Evolutionary conservation across 768 basidiomycete genomes (phyloP).

Genomic region (Hypsizygus marmoreus): DNA sequence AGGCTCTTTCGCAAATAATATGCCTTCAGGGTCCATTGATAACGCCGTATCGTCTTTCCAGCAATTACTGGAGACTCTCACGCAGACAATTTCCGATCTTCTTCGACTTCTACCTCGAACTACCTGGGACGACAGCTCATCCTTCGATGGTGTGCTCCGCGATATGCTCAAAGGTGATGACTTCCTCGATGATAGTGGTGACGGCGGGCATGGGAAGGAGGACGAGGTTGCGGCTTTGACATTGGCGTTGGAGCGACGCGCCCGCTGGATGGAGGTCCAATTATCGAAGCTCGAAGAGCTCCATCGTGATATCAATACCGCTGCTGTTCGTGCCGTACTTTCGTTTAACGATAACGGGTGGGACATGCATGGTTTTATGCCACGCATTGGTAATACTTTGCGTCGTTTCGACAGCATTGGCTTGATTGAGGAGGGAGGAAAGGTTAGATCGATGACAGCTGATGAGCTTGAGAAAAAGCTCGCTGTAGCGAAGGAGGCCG

Average conservation of each 20-base stretch:
- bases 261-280: constrained; percentile 92
- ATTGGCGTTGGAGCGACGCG: constrained; percentile 82
- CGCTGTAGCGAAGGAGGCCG: constrained; percentile 67
- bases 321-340: constrained; percentile 79
- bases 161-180: constrained; percentile 91
- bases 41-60: constrained; percentile 90
- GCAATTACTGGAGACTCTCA: constrained; percentile 83
- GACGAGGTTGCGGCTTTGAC: constrained; percentile 87
- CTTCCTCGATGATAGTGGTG: constrained; percentile 74
- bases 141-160: constrained; percentile 81
- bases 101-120: constrained; percentile 83
- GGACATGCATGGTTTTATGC: constrained; percentile 71
- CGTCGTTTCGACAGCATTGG: constrained; percentile 70
- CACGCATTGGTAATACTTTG: constrained; percentile 68
- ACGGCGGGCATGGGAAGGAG: constrained; percentile 65
- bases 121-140: constrained; percentile 89
- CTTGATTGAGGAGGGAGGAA: constrained; percentile 49
- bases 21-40: constrained; percentile 88
- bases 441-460: constrained; percentile 54
- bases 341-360: constrained; percentile 86
- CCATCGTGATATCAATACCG: constrained; percentile 88
- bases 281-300: constrained; percentile 86
- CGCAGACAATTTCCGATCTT: constrained; percentile 87
- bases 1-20: constrained; percentile 79
- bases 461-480: constrained; percentile 80